These are phyloP conservation scores for Epichloe coenophiala DNA, from an alignment of 2,329 filamentous ascomycete species.

Conservation along the genomic window DNA sequence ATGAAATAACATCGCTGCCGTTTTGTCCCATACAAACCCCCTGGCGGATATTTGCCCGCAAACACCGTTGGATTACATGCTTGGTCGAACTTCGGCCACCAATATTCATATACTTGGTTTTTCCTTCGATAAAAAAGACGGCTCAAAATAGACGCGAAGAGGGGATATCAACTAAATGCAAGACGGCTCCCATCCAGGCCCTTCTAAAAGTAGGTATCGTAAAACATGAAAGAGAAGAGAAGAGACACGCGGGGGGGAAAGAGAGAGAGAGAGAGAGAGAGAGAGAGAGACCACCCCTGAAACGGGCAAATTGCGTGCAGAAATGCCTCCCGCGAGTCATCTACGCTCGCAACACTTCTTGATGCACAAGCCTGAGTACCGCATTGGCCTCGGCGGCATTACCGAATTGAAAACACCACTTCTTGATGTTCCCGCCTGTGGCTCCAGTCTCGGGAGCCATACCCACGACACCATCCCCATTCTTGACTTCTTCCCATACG, in stretches of 20 bases:
- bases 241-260: background rate
- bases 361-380: slow-evolving; percentile 42
- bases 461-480: slow-evolving; percentile 43
- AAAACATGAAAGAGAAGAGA: background rate
- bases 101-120: background rate
- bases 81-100: background rate
- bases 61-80: background rate
- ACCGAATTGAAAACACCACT: slow-evolving; percentile 50
- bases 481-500: slow-evolving; percentile 67
- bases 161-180: slow-evolving; percentile 1
- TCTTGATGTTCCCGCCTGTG: slow-evolving; percentile 41
- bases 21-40: background rate
- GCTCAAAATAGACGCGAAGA: too few species aligned
- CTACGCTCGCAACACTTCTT: slow-evolving; percentile 34
- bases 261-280: background rate
- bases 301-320: background rate
- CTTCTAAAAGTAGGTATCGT: background rate
- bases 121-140: too few species aligned
- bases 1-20: background rate
- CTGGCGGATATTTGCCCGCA: background rate
- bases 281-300: background rate
- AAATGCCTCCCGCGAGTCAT: background rate
- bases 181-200: background rate
- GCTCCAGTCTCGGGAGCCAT: slow-evolving; percentile 37
- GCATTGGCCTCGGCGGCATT: slow-evolving; percentile 39